Evolutionary conservation across 2,329 filamentous ascomycete genomes (phyloP).

Genomic region (Myriosclerotinia duriaeana): DNA sequence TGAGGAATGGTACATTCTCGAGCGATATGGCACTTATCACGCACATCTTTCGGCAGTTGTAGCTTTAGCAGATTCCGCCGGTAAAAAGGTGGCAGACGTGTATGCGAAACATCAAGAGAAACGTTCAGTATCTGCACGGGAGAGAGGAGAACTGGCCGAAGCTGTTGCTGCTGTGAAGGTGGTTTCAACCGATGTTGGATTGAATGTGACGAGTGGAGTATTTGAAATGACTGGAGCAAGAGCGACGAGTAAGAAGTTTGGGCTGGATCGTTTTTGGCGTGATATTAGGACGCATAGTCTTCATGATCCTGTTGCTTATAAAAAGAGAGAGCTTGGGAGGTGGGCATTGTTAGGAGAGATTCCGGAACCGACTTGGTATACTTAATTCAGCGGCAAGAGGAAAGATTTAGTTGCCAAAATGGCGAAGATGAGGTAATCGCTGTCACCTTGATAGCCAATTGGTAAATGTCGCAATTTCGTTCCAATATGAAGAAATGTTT

Average conservation of each 20-base stretch:
- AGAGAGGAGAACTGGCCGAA: conserved; percentile 61
- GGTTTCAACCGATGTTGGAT: conserved; percentile 58
- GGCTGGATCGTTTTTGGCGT: conserved; percentile 64
- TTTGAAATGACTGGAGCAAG: conserved; percentile 64
- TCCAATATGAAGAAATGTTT: neutral
- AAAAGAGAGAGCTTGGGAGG: conserved; percentile 61
- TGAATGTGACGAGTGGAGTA: conserved; percentile 58
- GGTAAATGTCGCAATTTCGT: neutral
- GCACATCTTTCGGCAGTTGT: conserved; percentile 61
- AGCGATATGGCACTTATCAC: conserved; percentile 62
- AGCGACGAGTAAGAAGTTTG: conserved; percentile 57
- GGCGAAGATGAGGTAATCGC: neutral
- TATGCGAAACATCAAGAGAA: conserved; percentile 47
- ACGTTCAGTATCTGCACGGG: conserved; percentile 49
- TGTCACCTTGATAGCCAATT: neutral
- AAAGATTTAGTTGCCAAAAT: too few relatives aligned
- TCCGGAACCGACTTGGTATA: conserved; percentile 62
- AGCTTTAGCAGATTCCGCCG: conserved; percentile 57
- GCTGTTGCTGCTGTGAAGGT: conserved; percentile 63
- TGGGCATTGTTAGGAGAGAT: conserved; percentile 53
- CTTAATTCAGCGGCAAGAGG: conserved; percentile 32
- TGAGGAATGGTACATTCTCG: conserved; percentile 66
- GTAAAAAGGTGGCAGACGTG: conserved; percentile 48
- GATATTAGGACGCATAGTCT: conserved; percentile 65
- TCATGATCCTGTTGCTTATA: conserved; percentile 67